A percentile compares a stretch with the other conserved stretches of the same genome.
Evolutionary conservation across 2,329 filamentous ascomycete species (phyloP).

Genomic region (Lasiodiplodia citricola): DNA sequence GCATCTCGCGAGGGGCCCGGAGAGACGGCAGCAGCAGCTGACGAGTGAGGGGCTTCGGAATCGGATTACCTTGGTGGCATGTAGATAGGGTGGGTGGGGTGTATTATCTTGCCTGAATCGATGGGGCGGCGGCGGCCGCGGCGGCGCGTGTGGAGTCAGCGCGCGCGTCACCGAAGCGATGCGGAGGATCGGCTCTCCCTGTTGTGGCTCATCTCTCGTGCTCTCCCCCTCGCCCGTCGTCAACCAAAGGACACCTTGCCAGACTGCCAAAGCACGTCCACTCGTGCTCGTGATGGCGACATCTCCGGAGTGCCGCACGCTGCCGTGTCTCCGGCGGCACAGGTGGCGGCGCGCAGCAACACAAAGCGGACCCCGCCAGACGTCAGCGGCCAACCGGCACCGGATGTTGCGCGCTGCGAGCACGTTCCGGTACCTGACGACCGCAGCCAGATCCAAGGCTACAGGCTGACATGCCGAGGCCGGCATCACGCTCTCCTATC

Average conservation of each 20-base stretch:
- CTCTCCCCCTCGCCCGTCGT: constrained; percentile 4
- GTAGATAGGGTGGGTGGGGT: constrained; percentile 18
- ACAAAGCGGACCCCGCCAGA: constrained; percentile 12
- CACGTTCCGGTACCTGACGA: constrained; percentile 23
- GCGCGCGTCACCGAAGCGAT: constrained; percentile 23
- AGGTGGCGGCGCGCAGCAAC: constrained; percentile 7
- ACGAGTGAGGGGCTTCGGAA: constrained; percentile 5
- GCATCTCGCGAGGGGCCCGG: not conserved
- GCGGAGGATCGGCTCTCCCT: constrained; percentile 26
- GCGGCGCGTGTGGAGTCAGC: not conserved
- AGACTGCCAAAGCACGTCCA: constrained; percentile 11
- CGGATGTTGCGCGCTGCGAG: constrained; percentile 1
- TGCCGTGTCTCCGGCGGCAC: not conserved
- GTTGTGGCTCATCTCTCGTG: not conserved
- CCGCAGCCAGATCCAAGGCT: constrained; percentile 8
- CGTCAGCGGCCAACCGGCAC: not conserved
- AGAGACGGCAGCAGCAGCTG: constrained; percentile 10
- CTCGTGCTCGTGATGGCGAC: constrained; percentile 7
- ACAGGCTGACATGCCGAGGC: constrained; percentile 20
- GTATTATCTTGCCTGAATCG: constrained; percentile 8
- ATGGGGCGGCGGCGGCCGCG: not conserved
- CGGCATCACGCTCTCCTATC: constrained; percentile 23
- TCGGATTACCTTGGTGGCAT: constrained; percentile 2
- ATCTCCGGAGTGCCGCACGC: not conserved
- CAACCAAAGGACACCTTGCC: constrained; percentile 21